A percentile compares a stretch with the other conserved stretches of the same genome.
phyloP scores from a whole-genome alignment of 768 basidiomycete genomes.

The Pisolithus albus region DNA sequence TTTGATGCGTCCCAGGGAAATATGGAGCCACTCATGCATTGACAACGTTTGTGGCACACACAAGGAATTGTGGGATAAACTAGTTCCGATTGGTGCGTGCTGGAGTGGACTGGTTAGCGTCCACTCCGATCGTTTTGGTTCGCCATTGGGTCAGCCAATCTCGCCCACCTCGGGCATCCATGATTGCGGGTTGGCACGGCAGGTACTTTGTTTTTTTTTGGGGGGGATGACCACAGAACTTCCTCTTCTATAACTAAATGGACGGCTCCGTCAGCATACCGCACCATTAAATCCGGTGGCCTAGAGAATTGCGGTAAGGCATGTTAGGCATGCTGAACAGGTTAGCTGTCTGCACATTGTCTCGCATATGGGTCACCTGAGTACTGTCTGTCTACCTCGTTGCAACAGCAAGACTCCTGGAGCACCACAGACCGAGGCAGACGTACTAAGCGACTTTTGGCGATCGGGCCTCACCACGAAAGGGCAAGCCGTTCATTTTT shows the following conservation, averaged over 20 bases:
- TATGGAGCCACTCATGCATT: neutral
- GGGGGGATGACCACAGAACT: neutral
- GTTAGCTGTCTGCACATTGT: neutral
- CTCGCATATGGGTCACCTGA: neutral
- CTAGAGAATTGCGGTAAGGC: no score
- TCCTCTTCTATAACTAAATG: neutral
- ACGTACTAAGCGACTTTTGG: neutral
- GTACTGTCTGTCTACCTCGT: neutral
- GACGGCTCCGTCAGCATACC: neutral
- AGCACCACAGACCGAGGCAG: neutral
- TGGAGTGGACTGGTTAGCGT: neutral
- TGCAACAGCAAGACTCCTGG: neutral
- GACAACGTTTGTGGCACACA: neutral
- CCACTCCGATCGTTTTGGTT: neutral
- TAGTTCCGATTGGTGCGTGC: neutral
- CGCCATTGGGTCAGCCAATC: neutral
- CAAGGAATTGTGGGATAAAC: neutral
- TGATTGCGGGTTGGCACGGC: neutral
- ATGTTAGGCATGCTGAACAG: no score
- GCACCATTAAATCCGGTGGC: no score
- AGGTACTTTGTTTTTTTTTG: neutral
- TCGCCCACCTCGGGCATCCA: neutral
- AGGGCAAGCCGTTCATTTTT: neutral
- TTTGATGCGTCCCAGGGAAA: neutral
- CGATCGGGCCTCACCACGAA: neutral